Percentiles rank a stretch among this genome's conserved stretches.
phyloP scores from a whole-genome alignment of 345 rosid species.

The Sisymbrium altissimum region DNA sequence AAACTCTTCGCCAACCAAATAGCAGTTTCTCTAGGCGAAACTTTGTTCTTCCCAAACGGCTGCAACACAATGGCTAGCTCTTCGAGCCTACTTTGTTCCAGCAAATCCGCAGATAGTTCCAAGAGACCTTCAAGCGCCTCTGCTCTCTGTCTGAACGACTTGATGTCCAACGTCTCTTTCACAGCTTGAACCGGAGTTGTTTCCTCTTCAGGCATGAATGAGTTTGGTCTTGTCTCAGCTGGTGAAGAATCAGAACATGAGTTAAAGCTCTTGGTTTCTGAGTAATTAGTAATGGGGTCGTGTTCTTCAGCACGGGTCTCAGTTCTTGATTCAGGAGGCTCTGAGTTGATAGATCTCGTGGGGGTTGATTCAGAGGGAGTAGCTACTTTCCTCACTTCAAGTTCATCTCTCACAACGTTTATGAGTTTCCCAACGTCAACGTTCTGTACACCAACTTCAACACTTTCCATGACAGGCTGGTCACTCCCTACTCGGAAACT shows the following conservation, averaged over 20 bases:
- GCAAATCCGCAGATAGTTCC: constrained; percentile 89
- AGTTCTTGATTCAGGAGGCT: constrained; percentile 36
- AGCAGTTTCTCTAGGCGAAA: constrained; percentile 97
- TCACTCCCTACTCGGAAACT: constrained; percentile 87
- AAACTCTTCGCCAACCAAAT: constrained; percentile 96
- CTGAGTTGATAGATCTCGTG: constrained; percentile 43
- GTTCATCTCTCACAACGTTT: constrained; percentile 70
- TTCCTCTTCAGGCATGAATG: constrained; percentile 49
- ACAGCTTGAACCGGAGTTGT: constrained; percentile 39
- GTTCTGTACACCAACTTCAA: constrained; percentile 76
- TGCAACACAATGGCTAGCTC: constrained; percentile 90
- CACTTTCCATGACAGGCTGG: constrained; percentile 75
- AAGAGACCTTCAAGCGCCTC: constrained; percentile 97
- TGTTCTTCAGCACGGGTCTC: constrained; percentile 20
- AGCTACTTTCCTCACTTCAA: constrained; percentile 52
- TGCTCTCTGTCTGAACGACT: constrained; percentile 92
- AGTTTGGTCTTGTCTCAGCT: constrained; percentile 39
- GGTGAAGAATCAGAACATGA: constrained; percentile 37
- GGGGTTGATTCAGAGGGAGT: constrained; percentile 39
- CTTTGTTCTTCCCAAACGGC: constrained; percentile 95
- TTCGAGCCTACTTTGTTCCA: constrained; percentile 78
- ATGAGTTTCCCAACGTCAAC: constrained; percentile 72
- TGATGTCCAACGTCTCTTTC: constrained; percentile 72
- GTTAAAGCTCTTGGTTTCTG: constrained; percentile 44
- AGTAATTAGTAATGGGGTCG: constrained; percentile 38